Conservation (phyloP, 192 early-diverging fungal species). For the Gryganskiella cystojenkinii region DNA sequence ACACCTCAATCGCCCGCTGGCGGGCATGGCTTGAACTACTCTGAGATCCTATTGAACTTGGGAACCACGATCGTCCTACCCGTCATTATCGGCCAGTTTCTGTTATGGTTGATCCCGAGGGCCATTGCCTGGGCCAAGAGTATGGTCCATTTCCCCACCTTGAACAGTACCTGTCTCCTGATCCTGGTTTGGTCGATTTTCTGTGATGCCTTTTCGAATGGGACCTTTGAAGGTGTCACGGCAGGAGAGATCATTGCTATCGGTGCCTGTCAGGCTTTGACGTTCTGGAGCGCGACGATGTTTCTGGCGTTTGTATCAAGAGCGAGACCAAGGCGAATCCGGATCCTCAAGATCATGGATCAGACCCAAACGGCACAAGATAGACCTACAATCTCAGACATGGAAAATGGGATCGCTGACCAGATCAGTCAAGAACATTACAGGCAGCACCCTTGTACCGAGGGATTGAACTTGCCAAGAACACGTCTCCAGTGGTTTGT, state of each 20-base stretch:
- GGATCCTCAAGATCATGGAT: slow-evolving; percentile 45
- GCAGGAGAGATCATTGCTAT: slow-evolving; percentile 64
- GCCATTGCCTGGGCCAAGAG: slow-evolving; percentile 58
- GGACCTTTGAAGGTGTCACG: slow-evolving; percentile 59
- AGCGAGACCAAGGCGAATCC: slow-evolving; percentile 49
- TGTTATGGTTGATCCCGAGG: slow-evolving; percentile 59
- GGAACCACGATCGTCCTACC: slow-evolving; percentile 71
- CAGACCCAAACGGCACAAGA: slow-evolving; percentile 3
- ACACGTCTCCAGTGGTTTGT: slow-evolving; percentile 17
- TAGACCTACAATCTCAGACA: slow-evolving; percentile 14
- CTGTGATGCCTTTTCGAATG: slow-evolving; percentile 70
- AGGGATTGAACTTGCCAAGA: slow-evolving; percentile 16
- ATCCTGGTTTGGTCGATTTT: slow-evolving; percentile 78
- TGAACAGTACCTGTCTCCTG: slow-evolving; percentile 69
- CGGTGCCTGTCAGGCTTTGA: slow-evolving; percentile 58
- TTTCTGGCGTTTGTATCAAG: slow-evolving; percentile 58
- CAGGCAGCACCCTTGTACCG: not conserved
- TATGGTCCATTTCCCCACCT: slow-evolving; percentile 61
- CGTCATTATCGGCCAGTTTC: slow-evolving; percentile 69
- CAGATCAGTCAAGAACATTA: not conserved
- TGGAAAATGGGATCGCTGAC: not conserved
- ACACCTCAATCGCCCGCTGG: slow-evolving; percentile 29
- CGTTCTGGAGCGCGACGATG: slow-evolving; percentile 64
- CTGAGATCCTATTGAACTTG: slow-evolving; percentile 61
- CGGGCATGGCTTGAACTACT: slow-evolving; percentile 56